Base-by-base conservation (phyloP, 2,329 filamentous ascomycete species). In the Claviceps capensis region DNA sequence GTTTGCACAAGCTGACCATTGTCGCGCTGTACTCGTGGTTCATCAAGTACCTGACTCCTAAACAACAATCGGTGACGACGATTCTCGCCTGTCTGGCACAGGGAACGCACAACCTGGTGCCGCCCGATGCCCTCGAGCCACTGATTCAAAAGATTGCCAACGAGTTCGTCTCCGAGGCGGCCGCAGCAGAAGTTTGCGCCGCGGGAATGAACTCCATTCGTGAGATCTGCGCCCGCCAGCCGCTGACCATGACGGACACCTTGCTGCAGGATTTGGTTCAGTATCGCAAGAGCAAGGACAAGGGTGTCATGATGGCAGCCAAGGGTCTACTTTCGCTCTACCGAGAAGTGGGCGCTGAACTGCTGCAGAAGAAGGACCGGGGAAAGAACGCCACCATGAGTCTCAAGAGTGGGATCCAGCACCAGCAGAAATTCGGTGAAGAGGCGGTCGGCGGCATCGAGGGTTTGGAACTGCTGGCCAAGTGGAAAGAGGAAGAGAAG, bases 291-390 rank as follows among this genome's bases (percentile, higher is more conserved):
- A 95, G 88, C 64, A 98, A 98, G 65, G 93, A 98, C 64, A 98
- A 97, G 73, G 90, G 91, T 54, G 87, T 93, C n/a, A 90, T 95
- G 79, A 97, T 98, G 93, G 93, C 93, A 7, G 89, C 91, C 14
- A 91, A 93, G 66, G 91, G 93, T 57, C 73, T 98, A 6, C 74
- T 98, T 43, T 88, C 88, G 23, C 75, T 98, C 5, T 98, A 95
- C 72, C 78, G 93, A 59, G 90, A 97, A 63, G 86, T 95, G 14
- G 89, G 85, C 38, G 88, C 93, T 0, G 87, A 95, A 58, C 79
- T 97, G 71, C 72, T 98, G 54, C 85, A 85, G 68, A 94, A 88
- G 74, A 82, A 86, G 62, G 93, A 96, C 64, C 81, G 93, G 60
- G 93, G 93, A 61, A 95, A 95, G 72, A 83, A 89, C 50, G 93